Evolutionary conservation across 371 early-diverging fungal genomes (phyloP), one percentile per base, ranked within the genome.

Genomic region (Actinomortierella ambigua): DNA sequence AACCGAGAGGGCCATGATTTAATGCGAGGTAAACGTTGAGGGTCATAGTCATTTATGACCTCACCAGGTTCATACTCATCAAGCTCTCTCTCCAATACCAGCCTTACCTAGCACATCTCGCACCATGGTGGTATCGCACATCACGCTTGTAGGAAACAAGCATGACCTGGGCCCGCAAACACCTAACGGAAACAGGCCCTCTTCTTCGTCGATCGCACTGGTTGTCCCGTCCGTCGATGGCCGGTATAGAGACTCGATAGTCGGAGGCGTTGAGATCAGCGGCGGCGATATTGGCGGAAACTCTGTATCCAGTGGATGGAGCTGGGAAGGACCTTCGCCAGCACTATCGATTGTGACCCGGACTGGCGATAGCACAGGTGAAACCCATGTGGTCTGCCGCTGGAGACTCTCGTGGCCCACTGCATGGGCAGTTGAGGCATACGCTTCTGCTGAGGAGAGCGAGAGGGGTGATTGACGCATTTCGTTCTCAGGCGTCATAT

Each of bases 111-210:
- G 56, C 1, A 58, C 65, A 58, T 70, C 71, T 18, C 71, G 54
- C 18, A 65, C 39, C 71, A 70, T 70, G 14, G 71, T 70, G 47
- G 65, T 70, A 40, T 65, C 65, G 34, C 71, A 70, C 2, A 70
- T 65, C 26, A 70, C 59, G 23, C 71, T 70, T 1, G 65, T 65
- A 29, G 46, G 58, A 23, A 70, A 65, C n/a, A 65, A 65, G 39
- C 51, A 61, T 3, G 71, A 70, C 5, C 42, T 42, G 2, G 71
- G 71, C 0, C 58, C 24, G 48, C 65, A 65, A 24, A 70, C 6
- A 26, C 71, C 71, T 4, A 65, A 65, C 11, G 61, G 47, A 50
- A 54, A 61, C 22, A 58, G 4, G 46, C 58, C 64, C 8, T 53
- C 18, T 17, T 62, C 69, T 15, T 68, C 63, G 20, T 59, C 56